Conservation (phyloP, 257 asterid genomes). For the Ehretia macrophylla region DNA sequence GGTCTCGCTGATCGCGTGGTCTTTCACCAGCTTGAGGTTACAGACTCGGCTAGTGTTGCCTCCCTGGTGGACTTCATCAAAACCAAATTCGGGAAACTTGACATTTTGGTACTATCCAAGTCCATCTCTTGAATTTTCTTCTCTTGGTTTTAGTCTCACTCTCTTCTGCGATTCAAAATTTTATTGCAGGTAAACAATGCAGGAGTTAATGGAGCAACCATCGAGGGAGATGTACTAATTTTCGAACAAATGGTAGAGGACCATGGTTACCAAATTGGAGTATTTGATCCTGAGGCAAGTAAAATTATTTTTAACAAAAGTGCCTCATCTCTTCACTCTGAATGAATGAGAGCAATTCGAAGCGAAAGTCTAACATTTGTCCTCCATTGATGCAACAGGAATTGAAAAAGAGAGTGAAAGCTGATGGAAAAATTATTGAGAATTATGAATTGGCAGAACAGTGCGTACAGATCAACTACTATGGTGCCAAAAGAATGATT, state of each 20-base stretch:
- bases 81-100: conserved; percentile 30
- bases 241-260: not conserved
- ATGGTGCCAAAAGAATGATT: too few relatives aligned
- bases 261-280: not conserved
- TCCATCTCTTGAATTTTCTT: not conserved
- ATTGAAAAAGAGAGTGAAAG: too few relatives aligned
- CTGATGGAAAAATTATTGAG: too few relatives aligned
- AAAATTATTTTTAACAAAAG: too few relatives aligned
- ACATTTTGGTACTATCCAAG: conserved; percentile 34
- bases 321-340: too few relatives aligned
- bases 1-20: conserved; percentile 7
- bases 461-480: too few relatives aligned
- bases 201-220: conserved; percentile 36
- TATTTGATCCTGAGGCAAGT: too few relatives aligned
- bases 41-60: conserved; percentile 24
- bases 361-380: too few relatives aligned
- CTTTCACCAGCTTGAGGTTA: conserved; percentile 45
- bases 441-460: too few relatives aligned
- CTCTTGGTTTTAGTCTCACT: not conserved
- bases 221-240: conserved; percentile 23
- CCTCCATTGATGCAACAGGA: too few relatives aligned
- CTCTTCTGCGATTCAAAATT: not conserved
- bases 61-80: conserved; percentile 28
- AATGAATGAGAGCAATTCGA: too few relatives aligned
- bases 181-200: conserved; percentile 60